Percentiles rank a stretch among this genome's conserved stretches.
phyloP scores from a whole-genome alignment of 2,329 filamentous ascomycete genomes.

The Xylariaceae sp. region DNA sequence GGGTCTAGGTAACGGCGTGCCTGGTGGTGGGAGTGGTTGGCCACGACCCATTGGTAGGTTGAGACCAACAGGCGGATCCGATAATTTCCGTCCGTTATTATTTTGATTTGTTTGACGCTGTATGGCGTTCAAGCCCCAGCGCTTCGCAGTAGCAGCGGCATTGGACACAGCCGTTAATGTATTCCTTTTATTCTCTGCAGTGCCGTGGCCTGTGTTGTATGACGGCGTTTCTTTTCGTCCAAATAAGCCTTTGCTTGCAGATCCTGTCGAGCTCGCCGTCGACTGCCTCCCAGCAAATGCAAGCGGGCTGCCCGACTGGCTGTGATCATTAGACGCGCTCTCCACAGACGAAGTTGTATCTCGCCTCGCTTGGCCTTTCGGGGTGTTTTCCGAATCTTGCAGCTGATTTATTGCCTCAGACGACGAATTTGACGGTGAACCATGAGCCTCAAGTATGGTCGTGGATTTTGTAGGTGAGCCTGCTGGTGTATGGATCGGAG shows the following conservation, averaged over 20 bases:
- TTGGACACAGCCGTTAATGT: constrained; percentile 32
- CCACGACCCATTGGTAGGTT: constrained; percentile 36
- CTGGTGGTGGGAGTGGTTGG: constrained; percentile 33
- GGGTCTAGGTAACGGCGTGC: constrained; percentile 32
- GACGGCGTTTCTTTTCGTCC: constrained; percentile 27
- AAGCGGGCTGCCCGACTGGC: constrained; percentile 19
- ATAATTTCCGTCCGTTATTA: constrained; percentile 29
- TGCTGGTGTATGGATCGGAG: constrained; percentile 24
- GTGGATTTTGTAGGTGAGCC: constrained; percentile 27
- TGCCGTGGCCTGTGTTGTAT: constrained; percentile 19
- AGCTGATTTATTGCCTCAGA: constrained; percentile 22
- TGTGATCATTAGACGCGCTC: constrained; percentile 22
- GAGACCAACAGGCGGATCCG: constrained; percentile 31
- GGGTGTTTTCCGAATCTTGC: constrained; percentile 20
- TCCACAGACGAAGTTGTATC: constrained; percentile 31
- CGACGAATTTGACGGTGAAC: constrained; percentile 23
- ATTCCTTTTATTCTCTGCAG: constrained; percentile 27
- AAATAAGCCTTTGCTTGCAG: constrained; percentile 28
- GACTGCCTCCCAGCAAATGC: constrained; percentile 25
- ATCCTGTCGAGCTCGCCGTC: constrained; percentile 28
- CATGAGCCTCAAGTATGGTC: constrained; percentile 13
- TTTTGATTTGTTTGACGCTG: constrained; percentile 30
- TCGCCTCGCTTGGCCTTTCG: constrained; percentile 24
- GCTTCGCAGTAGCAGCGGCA: constrained; percentile 33
- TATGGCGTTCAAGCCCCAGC: constrained; percentile 34